Conservation (phyloP, 345 rosid species). For the Diplotaxis tenuifolia region DNA sequence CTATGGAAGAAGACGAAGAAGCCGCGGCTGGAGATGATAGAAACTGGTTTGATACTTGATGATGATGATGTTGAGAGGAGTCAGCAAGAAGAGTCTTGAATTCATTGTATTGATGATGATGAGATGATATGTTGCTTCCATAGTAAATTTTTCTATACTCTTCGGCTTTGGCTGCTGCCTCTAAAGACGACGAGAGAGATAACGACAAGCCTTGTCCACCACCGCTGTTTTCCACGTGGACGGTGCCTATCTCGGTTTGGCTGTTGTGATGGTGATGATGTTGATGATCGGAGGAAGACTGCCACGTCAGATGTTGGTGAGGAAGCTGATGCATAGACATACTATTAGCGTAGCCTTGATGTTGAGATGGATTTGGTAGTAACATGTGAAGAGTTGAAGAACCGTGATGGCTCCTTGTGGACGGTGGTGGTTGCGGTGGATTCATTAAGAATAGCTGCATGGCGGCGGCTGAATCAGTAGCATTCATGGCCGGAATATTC, state of each 20-base stretch:
- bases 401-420: constrained; percentile 38
- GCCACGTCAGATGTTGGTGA: constrained; percentile 63
- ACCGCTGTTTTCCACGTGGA: constrained; percentile 44
- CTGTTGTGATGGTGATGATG: constrained; percentile 21
- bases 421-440: constrained; percentile 81
- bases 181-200: constrained; percentile 74
- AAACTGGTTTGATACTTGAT: constrained; percentile 39
- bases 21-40: constrained; percentile 23
- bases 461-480: constrained; percentile 70
- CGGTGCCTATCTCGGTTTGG: constrained; percentile 54
- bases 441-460: constrained; percentile 91
- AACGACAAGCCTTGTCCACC: constrained; percentile 88
- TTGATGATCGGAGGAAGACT: constrained; percentile 41
- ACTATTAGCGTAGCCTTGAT: constrained; percentile 41
- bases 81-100: constrained; percentile 23
- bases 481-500: constrained; percentile 47
- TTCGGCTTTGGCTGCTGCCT: constrained; percentile 78
- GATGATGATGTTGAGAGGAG: constrained; percentile 35
- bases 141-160: constrained; percentile 50
- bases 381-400: constrained; percentile 86
- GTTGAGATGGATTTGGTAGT: constrained; percentile 62
- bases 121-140: constrained; percentile 6
- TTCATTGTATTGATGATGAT: not conserved
- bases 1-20: constrained; percentile 47
- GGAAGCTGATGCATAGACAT: constrained; percentile 43